phyloP scores from a whole-genome alignment of 495 filamentous ascomycete species.

The Penicillium cinerascens region DNA sequence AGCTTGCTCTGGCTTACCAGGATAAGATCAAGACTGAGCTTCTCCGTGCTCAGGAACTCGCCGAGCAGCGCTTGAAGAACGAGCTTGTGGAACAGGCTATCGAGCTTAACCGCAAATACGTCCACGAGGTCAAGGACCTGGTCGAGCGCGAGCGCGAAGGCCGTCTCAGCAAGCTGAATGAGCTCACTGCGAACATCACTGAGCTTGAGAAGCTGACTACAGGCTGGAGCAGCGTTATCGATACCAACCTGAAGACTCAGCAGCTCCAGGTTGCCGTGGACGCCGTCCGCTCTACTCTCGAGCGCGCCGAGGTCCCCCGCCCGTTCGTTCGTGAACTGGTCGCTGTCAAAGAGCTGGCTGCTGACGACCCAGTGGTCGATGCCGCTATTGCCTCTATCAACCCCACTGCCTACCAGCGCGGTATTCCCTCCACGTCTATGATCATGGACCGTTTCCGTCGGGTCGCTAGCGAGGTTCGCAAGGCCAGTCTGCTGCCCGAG shows the following conservation, averaged over 20 bases:
- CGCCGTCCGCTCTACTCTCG: slow-evolving; percentile 77
- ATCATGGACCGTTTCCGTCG: slow-evolving; percentile 94
- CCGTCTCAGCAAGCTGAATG: slow-evolving; percentile 78
- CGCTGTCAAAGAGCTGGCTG: slow-evolving; percentile 86
- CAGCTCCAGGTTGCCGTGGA: slow-evolving; percentile 94
- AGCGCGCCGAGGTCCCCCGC: slow-evolving; percentile 65
- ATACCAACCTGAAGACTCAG: slow-evolving; percentile 87
- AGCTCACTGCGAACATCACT: slow-evolving; percentile 68
- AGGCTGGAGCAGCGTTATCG: slow-evolving; percentile 82
- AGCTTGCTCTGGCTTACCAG: slow-evolving; percentile 69
- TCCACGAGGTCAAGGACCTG: slow-evolving; percentile 68
- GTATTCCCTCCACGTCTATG: slow-evolving; percentile 75
- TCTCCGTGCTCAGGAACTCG: slow-evolving; percentile 66
- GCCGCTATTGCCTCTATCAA: slow-evolving; percentile 94
- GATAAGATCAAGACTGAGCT: slow-evolving; percentile 73
- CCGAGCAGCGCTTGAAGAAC: slow-evolving; percentile 77
- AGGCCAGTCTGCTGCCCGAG: slow-evolving; percentile 85
- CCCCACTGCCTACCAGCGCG: slow-evolving; percentile 87
- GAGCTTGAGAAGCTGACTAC: slow-evolving; percentile 82
- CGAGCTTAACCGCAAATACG: slow-evolving; percentile 77
- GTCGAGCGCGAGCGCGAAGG: slow-evolving; percentile 88
- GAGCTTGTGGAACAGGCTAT: slow-evolving; percentile 88
- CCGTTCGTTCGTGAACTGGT: slow-evolving; percentile 90
- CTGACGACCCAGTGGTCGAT: slow-evolving; percentile 75
- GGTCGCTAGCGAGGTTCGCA: slow-evolving; percentile 89